Evolutionary conservation across 1,284 basidiomycete genomes (phyloP), one percentile per base, ranked within the genome.

Genomic region (Rhodotorula sp.): DNA sequence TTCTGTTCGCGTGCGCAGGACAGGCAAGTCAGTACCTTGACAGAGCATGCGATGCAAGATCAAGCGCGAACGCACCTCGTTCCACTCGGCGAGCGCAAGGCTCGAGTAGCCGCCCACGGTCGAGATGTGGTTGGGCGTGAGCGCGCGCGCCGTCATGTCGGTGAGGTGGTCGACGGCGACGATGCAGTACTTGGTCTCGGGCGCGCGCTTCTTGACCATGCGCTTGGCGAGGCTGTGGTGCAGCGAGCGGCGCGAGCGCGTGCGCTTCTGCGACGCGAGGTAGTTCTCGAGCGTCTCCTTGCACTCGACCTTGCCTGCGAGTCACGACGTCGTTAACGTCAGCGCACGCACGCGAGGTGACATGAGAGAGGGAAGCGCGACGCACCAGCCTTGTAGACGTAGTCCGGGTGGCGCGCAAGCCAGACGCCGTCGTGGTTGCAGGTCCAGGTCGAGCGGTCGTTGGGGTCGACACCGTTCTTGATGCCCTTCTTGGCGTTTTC

Each of bases 151-250:
- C 10, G 63, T 25, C 73, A 74, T 74, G 48, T 74, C 73, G 21
- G 60, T 64, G 12, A 69, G 41, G 65, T 74, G 73, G 56, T 74
- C 70, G 44, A 69, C 58, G n/a, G 73, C 70, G 55, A 72, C 45
- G 59, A 73, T 70, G 68, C 68, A 67, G 65, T 67, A 62, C 14
- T 46, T 64, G 25, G 34, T 34, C 23, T 66, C 46, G 12, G 27
- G n/a, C 8, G 42, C 41, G 23, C 71, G 67, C 65, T 73, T 73
- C 42, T 50, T 45, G 55, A 54, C 57, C 3, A 46, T 16, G 56
- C 49, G 46, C 14, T 46, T 46, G 10, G 46, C 17, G 14, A 7
- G 42, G 42, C 45, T 42, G 16, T n/a, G 8, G 46, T 34, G 41
- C 17, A 34, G 60, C 34, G 48, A 34, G 49, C 46, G 48, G 60